phyloP scores from a whole-genome alignment of 2,329 filamentous ascomycete species.

The Venturia nashicola region DNA sequence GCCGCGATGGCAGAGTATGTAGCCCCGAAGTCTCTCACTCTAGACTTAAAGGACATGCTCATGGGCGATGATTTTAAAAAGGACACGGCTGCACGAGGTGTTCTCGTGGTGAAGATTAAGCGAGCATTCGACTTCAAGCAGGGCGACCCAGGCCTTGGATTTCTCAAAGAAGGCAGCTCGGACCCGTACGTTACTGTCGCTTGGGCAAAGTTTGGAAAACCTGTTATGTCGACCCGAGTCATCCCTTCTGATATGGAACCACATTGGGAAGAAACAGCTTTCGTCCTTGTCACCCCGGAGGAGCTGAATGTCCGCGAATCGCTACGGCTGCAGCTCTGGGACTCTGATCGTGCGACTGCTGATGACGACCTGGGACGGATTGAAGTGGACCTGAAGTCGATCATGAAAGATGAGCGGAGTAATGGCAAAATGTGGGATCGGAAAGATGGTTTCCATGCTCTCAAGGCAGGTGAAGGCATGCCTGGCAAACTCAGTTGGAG shows the following conservation, averaged over 20 bases:
- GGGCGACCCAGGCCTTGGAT: slow-evolving; percentile 51
- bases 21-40: slow-evolving; percentile 60
- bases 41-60: slow-evolving; percentile 67
- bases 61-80: slow-evolving; percentile 71
- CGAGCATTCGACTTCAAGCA: slow-evolving; percentile 59
- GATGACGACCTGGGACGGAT: slow-evolving; percentile 66
- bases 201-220: slow-evolving; percentile 68
- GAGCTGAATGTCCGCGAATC: slow-evolving; percentile 62
- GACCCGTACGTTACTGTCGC: slow-evolving; percentile 62
- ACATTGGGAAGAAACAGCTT: slow-evolving; percentile 57
- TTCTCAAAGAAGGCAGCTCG: slow-evolving; percentile 47
- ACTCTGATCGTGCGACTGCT: slow-evolving; percentile 58
- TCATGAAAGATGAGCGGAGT: slow-evolving; percentile 48
- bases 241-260: slow-evolving; percentile 55
- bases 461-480: slow-evolving; percentile 55
- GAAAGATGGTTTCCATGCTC: slow-evolving; percentile 51
- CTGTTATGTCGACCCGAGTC: slow-evolving; percentile 53
- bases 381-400: slow-evolving; percentile 51
- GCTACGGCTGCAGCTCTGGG: slow-evolving; percentile 60
- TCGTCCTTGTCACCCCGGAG: slow-evolving; percentile 56
- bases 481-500: slow-evolving; percentile 58
- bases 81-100: slow-evolving; percentile 52
- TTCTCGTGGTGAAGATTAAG: slow-evolving; percentile 55
- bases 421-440: slow-evolving; percentile 51
- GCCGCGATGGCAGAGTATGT: slow-evolving; percentile 65